phyloP scores from a whole-genome alignment of 495 filamentous ascomycete genomes.

The Trichocladium uniseriatum region DNA sequence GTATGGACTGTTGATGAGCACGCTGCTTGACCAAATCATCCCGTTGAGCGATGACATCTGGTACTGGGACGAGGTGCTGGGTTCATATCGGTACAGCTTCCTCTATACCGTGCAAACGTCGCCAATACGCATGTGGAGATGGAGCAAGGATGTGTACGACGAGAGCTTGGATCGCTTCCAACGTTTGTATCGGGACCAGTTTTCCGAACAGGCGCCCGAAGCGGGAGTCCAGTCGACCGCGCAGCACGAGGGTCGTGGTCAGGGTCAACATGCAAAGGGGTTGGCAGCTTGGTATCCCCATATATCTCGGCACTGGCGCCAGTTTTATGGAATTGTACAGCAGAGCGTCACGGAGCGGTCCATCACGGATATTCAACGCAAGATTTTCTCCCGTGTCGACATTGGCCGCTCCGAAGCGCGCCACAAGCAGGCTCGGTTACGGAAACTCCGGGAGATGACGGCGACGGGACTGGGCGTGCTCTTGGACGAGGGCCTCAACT shows the following conservation, averaged over 20 bases:
- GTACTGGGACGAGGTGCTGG: slow-evolving; percentile 85
- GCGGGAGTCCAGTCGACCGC: not conserved
- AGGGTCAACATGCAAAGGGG: not conserved
- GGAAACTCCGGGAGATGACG: slow-evolving; percentile 59
- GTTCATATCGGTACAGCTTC: slow-evolving; percentile 58
- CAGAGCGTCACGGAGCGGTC: slow-evolving; percentile 58
- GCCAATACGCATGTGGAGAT: slow-evolving; percentile 60
- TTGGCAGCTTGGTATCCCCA: slow-evolving; percentile 5
- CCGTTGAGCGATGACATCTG: slow-evolving; percentile 71
- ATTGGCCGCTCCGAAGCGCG: slow-evolving; percentile 59
- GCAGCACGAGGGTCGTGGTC: not conserved
- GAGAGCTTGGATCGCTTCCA: slow-evolving; percentile 45
- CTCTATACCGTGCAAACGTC: slow-evolving; percentile 77
- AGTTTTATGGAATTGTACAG: slow-evolving; percentile 73
- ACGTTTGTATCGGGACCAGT: slow-evolving; percentile 13
- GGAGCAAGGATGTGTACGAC: slow-evolving; percentile 51
- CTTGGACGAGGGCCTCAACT: slow-evolving; percentile 67
- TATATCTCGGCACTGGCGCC: slow-evolving; percentile 51
- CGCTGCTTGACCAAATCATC: slow-evolving; percentile 70
- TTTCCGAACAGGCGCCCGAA: not conserved
- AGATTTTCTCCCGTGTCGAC: slow-evolving; percentile 61
- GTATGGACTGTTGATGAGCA: slow-evolving; percentile 66
- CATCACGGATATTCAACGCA: slow-evolving; percentile 48
- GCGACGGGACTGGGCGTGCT: slow-evolving; percentile 82
- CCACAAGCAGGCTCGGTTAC: slow-evolving; percentile 57